Evolutionary conservation across 2,329 filamentous ascomycete species (phyloP).

Genomic region (Xylariaceae sp.): DNA sequence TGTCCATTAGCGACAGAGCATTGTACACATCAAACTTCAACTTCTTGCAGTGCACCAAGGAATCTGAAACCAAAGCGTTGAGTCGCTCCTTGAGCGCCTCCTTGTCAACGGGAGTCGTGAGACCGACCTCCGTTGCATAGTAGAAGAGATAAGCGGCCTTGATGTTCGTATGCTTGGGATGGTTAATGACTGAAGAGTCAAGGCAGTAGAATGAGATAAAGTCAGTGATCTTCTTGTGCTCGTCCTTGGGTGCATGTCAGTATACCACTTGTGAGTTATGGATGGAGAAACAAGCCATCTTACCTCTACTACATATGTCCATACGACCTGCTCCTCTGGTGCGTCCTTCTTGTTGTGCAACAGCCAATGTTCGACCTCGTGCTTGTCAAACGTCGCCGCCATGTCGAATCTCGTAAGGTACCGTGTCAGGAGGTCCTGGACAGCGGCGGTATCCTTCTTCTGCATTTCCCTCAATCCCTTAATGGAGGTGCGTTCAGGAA

Average conservation of each 20-base stretch:
- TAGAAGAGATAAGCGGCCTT: slow-evolving; percentile 95
- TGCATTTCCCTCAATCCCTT: slow-evolving; percentile 77
- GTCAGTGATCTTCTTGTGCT: slow-evolving; percentile 80
- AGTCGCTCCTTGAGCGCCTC: slow-evolving; percentile 69
- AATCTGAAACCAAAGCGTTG: slow-evolving; percentile 75
- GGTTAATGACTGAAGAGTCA: slow-evolving; percentile 84
- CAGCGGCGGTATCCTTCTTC: slow-evolving; percentile 68
- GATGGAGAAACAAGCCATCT: slow-evolving; percentile 15
- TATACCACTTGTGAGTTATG: slow-evolving; percentile 7
- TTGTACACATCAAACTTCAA: slow-evolving; percentile 93
- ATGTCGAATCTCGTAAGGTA: slow-evolving; percentile 80
- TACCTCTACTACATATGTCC: slow-evolving; percentile 86
- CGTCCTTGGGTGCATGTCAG: slow-evolving; percentile 36
- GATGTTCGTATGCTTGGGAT: slow-evolving; percentile 70
- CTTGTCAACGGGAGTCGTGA: slow-evolving; percentile 51
- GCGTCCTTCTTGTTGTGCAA: slow-evolving; percentile 60
- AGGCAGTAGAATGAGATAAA: slow-evolving; percentile 97
- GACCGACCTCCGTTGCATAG: slow-evolving; percentile 80
- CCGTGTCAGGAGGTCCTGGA: slow-evolving; percentile 66
- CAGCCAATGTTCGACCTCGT: slow-evolving; percentile 86
- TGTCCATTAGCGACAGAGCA: slow-evolving; percentile 87
- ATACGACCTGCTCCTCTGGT: slow-evolving; percentile 74
- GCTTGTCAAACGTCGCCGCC: slow-evolving; percentile 71
- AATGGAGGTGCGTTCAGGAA: slow-evolving; percentile 68
- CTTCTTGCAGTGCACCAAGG: slow-evolving; percentile 80